Conservation (phyloP, 148 eudicot genomes). For the Hydrangea macrophylla region DNA sequence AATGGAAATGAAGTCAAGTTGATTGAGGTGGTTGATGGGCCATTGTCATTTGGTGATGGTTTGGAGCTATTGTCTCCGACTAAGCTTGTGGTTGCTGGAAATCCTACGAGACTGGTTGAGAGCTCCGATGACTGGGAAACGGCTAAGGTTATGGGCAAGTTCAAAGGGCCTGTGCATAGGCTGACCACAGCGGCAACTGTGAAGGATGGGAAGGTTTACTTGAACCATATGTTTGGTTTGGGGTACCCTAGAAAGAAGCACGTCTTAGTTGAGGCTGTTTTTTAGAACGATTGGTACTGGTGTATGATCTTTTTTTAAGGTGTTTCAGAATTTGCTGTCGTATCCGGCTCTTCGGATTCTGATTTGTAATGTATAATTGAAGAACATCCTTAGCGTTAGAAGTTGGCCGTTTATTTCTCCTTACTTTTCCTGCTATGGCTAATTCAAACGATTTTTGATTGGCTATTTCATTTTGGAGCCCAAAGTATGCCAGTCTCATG, state of each 20-base stretch:
- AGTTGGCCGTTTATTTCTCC: no score
- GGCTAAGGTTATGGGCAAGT: slow-evolving; percentile 43
- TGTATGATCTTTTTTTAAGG: no score
- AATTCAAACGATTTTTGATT: no score
- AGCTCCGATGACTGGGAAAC: slow-evolving; percentile 77
- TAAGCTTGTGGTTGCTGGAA: slow-evolving; percentile 70
- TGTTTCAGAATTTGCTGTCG: no score
- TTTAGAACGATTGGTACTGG: slow-evolving; percentile 19
- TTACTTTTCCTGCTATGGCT: no score
- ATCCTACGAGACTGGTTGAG: slow-evolving; percentile 59
- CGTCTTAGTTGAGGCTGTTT: slow-evolving; percentile 68
- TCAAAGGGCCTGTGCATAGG: slow-evolving; percentile 49
- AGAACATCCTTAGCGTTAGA: no score
- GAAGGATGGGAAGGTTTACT: slow-evolving; percentile 74
- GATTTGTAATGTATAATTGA: no score
- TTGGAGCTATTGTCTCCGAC: slow-evolving; percentile 66
- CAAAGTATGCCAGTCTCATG: no score
- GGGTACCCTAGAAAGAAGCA: slow-evolving; percentile 86
- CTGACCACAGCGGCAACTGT: slow-evolving; percentile 59
- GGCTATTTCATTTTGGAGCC: no score
- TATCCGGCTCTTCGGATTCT: no score
- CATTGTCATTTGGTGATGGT: slow-evolving; percentile 65
- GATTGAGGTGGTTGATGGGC: slow-evolving; percentile 42
- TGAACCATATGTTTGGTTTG: slow-evolving; percentile 69
- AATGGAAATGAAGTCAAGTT: slow-evolving; percentile 35